Evolutionary conservation across 2,329 filamentous ascomycete genomes (phyloP), one percentile per base, ranked within the genome.

Genomic region (Fragosphaeria purpurea): DNA sequence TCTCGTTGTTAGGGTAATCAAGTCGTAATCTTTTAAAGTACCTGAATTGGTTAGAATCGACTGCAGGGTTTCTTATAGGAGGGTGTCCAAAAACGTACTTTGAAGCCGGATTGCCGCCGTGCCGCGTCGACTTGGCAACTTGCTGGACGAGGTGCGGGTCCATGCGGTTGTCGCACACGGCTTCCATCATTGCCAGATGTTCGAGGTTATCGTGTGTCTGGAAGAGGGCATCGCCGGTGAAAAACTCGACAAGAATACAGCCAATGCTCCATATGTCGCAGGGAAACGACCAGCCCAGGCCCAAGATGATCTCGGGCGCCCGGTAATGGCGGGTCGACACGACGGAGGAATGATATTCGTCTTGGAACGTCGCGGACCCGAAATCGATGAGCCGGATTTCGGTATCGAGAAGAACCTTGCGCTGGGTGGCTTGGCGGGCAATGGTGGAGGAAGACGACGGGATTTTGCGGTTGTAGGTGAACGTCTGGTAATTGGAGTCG

Each of bases 211-310:
- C 82, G 58, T 86, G 82, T 1, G 82, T 86, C 61, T 86, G 82
- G 63, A 86, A 86, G 2, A 86, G 67, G 13, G 82, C 82, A 59
- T 85, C 82, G 5, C 82, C 82, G 0, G 82, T 86, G 55, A 80
- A 86, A 62, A 86, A 85, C 56, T 86, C 82, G 12, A 86, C 82
- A 11, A 86, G 70, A 55, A 86, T 85, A 57, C 82, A 86, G 4
- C 82, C 82, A 35, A 86, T 85, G 62, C 82, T 85, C 82, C 82
- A 86, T 34, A 86, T 84, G 59, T 86, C 82, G 55, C 82, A 86
- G 2, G 82, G 82, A 56, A 77, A 85, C 4, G 81, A 85, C 82
- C 82, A 86, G 22, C 82, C 82, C 1, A 86, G 70, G 1, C 82
- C 81, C 22, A 86, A 71, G 44, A 86, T 85, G 54, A 86, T 85